Base-by-base conservation (phyloP, 139 green algal genomes). In the Chlorella vulgaris region DNA sequence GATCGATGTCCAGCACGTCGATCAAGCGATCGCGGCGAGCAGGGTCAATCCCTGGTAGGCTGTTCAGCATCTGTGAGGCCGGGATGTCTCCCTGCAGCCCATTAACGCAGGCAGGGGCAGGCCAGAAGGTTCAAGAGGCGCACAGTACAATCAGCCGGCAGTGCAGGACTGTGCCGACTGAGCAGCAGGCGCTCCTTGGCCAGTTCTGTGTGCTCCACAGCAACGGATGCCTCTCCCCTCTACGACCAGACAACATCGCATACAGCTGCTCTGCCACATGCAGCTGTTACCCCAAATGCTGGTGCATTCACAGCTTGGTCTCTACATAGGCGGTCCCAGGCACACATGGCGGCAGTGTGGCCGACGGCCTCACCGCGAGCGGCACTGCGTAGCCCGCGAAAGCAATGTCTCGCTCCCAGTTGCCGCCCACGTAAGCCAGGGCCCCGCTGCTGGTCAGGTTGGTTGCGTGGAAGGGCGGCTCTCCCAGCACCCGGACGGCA, bases 321-420 rank as follows among this genome's bases (percentile, higher is more conserved):
- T n/a, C n/a, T n/a, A n/a, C n/a, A n/a, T n/a, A n/a, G n/a, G n/a
- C n/a, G n/a, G n/a, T n/a, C 58, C 58, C 58, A 67, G 58, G 24
- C 58, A 29, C n/a, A n/a, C n/a, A 67, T 21, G 47, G 15, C 47
- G 15, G 15, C 47, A 58, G 13, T 24, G 47, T 58, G 13, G n/a
- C n/a, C n/a, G n/a, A 58, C 47, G 10, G 47, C 36, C 78, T 60
- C 33, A 94, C 91, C 79, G 91, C 89, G 10, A 99, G 84, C 10
- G 96, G 94, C 7, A 99, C 85, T 78, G 88, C 89, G 78, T 92
- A 94, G 38, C 94, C 94, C 1, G 94, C 96, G 83, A 98, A 98
- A 19, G 96, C 96, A 36, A 99, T 88, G 86, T 98, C 94, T 0
- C 94, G 85, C 69, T 92, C 91, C 96, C 96, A 99, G 81, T 93